A percentile compares a stretch with the other conserved stretches of the same genome.
Conservation (phyloP, 179 eudicot genomes). For the Patellifolia procumbens region DNA sequence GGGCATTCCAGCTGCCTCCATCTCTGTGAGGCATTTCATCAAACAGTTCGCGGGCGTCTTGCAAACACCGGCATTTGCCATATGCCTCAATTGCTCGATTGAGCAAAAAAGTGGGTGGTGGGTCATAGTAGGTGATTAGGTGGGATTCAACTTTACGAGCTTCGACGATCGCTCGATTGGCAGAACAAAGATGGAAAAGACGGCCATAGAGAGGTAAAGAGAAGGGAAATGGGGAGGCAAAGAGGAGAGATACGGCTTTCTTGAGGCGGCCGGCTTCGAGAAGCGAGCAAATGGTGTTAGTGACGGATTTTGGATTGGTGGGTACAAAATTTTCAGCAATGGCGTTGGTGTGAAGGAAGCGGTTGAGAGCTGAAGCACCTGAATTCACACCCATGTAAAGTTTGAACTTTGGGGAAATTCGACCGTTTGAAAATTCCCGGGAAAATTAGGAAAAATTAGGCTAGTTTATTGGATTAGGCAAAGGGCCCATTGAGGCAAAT, state of each 20-base stretch:
- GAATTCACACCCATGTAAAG: slow-evolving; percentile 14
- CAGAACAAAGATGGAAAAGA: slow-evolving; percentile 56
- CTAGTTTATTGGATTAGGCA: no score
- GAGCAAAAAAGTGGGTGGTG: slow-evolving; percentile 64
- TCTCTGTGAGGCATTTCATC: slow-evolving; percentile 81
- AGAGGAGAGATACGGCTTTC: slow-evolving; percentile 62
- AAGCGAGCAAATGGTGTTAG: slow-evolving; percentile 39
- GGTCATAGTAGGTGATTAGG: slow-evolving; percentile 44
- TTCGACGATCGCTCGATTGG: slow-evolving; percentile 48
- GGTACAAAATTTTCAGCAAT: slow-evolving; percentile 1
- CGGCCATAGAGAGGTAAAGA: slow-evolving; percentile 50
- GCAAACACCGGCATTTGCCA: slow-evolving; percentile 58
- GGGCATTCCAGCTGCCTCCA: slow-evolving; percentile 83
- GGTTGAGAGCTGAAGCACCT: slow-evolving; percentile 20
- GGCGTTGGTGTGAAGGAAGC: slow-evolving; percentile 15
- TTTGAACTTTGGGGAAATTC: neutral
- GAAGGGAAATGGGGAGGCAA: slow-evolving; percentile 53
- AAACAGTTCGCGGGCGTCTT: slow-evolving; percentile 65
- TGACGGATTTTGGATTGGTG: slow-evolving; percentile 27
- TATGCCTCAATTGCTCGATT: slow-evolving; percentile 70
- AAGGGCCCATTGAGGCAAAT: no score
- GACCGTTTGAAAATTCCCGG: slow-evolving; percentile 15
- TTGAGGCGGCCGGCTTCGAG: slow-evolving; percentile 47
- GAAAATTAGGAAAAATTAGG: neutral
- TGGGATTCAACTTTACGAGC: slow-evolving; percentile 77